A percentile compares a stretch with the other conserved stretches of the same genome.
These are phyloP conservation scores for Trichoderma lentiforme DNA, from an alignment of 2,329 filamentous ascomycete species.

Conservation along the genomic window DNA sequence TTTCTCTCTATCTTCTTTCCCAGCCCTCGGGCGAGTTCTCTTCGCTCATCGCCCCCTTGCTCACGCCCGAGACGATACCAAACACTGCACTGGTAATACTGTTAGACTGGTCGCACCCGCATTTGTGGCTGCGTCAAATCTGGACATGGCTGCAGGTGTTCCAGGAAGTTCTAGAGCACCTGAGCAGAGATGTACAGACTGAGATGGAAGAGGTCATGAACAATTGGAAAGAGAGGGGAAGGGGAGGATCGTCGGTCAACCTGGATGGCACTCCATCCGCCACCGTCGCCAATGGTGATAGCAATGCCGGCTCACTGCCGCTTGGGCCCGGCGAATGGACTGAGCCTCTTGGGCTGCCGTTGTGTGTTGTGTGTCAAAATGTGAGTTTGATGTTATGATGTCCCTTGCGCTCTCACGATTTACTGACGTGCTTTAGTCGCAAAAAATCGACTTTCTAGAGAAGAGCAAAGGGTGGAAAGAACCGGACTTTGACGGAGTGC, in stretches of 20 bases:
- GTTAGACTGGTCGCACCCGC: slow-evolving; percentile 94
- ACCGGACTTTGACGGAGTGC: slow-evolving; percentile 91
- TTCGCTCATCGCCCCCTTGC: slow-evolving; percentile 75
- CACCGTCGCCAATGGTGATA: slow-evolving; percentile 53
- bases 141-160: slow-evolving; percentile 86
- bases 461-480: slow-evolving; percentile 92
- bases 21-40: slow-evolving; percentile 80
- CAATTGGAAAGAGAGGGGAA: slow-evolving; percentile 72
- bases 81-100: slow-evolving; percentile 86
- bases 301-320: slow-evolving; percentile 64
- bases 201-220: slow-evolving; percentile 84
- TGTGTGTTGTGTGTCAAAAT: slow-evolving; percentile 96
- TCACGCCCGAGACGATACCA: slow-evolving; percentile 78
- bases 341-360: slow-evolving; percentile 77
- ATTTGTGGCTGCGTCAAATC: slow-evolving; percentile 85
- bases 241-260: slow-evolving; percentile 59
- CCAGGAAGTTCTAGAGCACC: slow-evolving; percentile 68
- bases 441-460: slow-evolving; percentile 87
- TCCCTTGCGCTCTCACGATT: not conserved
- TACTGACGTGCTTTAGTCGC: slow-evolving; percentile 52
- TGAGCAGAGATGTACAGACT: slow-evolving; percentile 73
- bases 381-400: slow-evolving; percentile 45
- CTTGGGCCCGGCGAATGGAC: slow-evolving; percentile 91
- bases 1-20: slow-evolving; percentile 86
- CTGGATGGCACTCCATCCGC: slow-evolving; percentile 59